phyloP scores from a whole-genome alignment of 1,139 yeast species.

The Nadsonia commutata region DNA sequence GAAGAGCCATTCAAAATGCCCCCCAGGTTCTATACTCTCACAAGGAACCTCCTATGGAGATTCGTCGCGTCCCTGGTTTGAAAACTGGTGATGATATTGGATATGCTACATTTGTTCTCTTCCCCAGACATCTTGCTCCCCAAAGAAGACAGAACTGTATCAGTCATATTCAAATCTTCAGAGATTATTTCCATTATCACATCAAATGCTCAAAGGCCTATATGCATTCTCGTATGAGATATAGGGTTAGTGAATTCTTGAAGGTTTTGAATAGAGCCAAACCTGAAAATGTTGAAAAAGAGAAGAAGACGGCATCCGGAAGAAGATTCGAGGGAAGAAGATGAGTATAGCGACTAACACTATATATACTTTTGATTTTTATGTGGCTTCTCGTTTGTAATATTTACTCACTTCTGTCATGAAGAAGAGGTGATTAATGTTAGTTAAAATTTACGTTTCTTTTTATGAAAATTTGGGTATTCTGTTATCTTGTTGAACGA shows the following conservation, averaged over 20 bases:
- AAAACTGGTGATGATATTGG: slow-evolving; percentile 24
- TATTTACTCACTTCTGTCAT: no score
- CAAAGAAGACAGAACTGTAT: slow-evolving; percentile 74
- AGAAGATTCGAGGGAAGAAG: slow-evolving; percentile 41
- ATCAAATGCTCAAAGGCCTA: slow-evolving; percentile 96
- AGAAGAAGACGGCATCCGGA: slow-evolving; percentile 75
- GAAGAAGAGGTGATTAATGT: no score
- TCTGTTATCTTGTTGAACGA: not conserved
- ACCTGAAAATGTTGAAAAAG: slow-evolving; percentile 77
- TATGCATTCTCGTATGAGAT: slow-evolving; percentile 97
- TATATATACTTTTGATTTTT: no score
- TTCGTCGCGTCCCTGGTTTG: slow-evolving; percentile 30
- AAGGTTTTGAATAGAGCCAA: slow-evolving; percentile 94
- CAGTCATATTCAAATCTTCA: slow-evolving; percentile 76
- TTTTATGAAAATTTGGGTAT: not conserved
- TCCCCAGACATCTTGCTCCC: slow-evolving; percentile 58
- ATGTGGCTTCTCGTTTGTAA: no score
- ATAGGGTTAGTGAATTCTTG: slow-evolving; percentile 80
- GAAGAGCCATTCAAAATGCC: slow-evolving; percentile 91
- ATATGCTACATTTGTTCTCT: slow-evolving; percentile 33
- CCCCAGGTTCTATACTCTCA: slow-evolving; percentile 93
- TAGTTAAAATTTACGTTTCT: no score
- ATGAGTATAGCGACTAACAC: no score
- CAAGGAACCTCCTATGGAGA: slow-evolving; percentile 86
- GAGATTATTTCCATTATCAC: slow-evolving; percentile 96